A percentile compares a stretch with the other conserved stretches of the same genome.
Evolutionary conservation across 768 basidiomycete genomes (phyloP).

Genomic region (Chlorophyllum brunneum): DNA sequence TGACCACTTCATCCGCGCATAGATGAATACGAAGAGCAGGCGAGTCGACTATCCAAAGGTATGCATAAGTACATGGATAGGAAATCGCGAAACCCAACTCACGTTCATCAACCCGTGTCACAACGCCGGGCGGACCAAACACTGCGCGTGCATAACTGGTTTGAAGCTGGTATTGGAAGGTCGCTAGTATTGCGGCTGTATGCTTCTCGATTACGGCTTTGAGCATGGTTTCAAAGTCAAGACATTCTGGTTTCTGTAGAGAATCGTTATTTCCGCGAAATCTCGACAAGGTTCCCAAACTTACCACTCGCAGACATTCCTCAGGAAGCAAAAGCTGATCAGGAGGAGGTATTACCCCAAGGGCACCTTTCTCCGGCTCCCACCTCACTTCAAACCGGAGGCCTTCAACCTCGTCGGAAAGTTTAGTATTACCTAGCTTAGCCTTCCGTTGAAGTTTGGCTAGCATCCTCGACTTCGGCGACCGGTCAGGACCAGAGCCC

Average conservation of each 20-base stretch:
- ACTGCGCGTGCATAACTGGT: constrained; percentile 43
- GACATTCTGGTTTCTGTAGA: constrained; percentile 55
- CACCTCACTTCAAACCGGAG: constrained; percentile 69
- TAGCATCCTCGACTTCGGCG: constrained; percentile 50
- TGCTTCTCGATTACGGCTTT: constrained; percentile 62
- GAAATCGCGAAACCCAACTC: constrained; percentile 22
- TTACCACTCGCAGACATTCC: constrained; percentile 52
- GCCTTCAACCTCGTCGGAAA: constrained; percentile 76
- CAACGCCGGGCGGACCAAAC: constrained; percentile 61
- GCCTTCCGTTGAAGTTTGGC: constrained; percentile 61
- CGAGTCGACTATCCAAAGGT: constrained; percentile 37
- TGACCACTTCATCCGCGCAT: constrained; percentile 72
- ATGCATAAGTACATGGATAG: not conserved
- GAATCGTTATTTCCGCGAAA: not conserved
- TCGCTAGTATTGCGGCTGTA: constrained; percentile 53
- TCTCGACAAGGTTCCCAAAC: constrained; percentile 25
- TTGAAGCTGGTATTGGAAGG: constrained; percentile 54
- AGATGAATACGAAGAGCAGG: constrained; percentile 65
- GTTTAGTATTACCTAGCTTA: constrained; percentile 48
- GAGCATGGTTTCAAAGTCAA: constrained; percentile 75
- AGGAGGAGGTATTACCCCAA: constrained; percentile 53
- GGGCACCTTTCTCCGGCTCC: constrained; percentile 67
- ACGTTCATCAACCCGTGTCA: constrained; percentile 53
- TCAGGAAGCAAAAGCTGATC: constrained; percentile 40
- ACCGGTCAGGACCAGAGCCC: constrained; percentile 45